Percentiles rank a stretch among this genome's conserved stretches.
Evolutionary conservation across 805 yeast genomes (phyloP).

Genomic region (Lachancea fermentati): DNA sequence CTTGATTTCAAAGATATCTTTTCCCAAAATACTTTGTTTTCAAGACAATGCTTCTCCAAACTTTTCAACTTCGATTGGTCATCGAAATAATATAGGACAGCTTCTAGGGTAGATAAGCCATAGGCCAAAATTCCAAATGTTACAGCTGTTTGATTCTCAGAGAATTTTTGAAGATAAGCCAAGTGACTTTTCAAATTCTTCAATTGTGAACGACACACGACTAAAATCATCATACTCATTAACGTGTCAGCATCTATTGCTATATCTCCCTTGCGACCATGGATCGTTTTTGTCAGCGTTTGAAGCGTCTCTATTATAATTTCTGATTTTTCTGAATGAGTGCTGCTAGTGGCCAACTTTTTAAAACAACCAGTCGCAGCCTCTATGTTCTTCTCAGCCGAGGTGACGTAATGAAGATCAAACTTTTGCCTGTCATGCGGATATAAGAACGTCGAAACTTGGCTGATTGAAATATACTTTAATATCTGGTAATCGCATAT

Average conservation of each 20-base stretch:
- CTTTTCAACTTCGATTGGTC: conserved; percentile 26
- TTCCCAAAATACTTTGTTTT: conserved; percentile 56
- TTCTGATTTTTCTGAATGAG: conserved; percentile 43
- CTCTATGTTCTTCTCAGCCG: conserved; percentile 40
- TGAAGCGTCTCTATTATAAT: conserved; percentile 49
- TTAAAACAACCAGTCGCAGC: conserved; percentile 50
- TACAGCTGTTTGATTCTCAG: conserved; percentile 36
- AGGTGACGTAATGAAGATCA: conserved; percentile 25
- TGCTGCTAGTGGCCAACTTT: conserved; percentile 40
- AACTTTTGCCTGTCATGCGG: conserved; percentile 29
- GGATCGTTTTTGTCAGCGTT: conserved; percentile 37
- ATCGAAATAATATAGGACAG: conserved; percentile 62
- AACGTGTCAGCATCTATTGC: conserved; percentile 76
- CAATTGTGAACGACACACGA: conserved; percentile 58
- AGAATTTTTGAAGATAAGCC: conserved; percentile 58
- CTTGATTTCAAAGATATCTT: conserved; percentile 37
- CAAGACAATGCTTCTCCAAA: conserved; percentile 35
- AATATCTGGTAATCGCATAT: conserved; percentile 25
- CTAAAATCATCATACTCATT: conserved; percentile 65
- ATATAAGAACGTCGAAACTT: conserved; percentile 42
- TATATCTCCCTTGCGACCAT: conserved; percentile 11
- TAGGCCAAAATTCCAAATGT: conserved; percentile 66
- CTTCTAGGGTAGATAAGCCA: conserved; percentile 78
- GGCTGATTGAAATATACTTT: conserved; percentile 35
- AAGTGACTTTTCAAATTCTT: conserved; percentile 57